These are phyloP conservation scores for Aspergillus oerlinghausenensis DNA, from an alignment of 2,329 filamentous ascomycete species.

Conservation along the genomic window DNA sequence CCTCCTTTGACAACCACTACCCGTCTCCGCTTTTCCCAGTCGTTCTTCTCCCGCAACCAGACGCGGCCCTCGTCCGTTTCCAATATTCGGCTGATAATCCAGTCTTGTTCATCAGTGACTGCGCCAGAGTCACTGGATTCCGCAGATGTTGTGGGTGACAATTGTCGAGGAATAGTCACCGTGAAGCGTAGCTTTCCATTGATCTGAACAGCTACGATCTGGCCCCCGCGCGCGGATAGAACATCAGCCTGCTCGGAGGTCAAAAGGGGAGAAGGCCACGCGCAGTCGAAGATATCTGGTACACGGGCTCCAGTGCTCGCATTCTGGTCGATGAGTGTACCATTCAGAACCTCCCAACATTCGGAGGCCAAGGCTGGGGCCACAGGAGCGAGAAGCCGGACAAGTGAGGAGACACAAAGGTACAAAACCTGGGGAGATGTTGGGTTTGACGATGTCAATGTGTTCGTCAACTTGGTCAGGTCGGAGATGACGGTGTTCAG, in stretches of 20 bases:
- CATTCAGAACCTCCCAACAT: slow-evolving; percentile 62
- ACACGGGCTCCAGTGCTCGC: slow-evolving; percentile 2
- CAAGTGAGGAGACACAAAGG: slow-evolving; percentile 51
- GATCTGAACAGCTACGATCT: slow-evolving; percentile 62
- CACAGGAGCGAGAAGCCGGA: slow-evolving; percentile 73
- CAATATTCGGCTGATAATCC: slow-evolving; percentile 59
- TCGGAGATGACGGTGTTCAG: slow-evolving; percentile 82
- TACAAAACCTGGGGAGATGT: slow-evolving; percentile 38
- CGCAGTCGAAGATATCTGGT: slow-evolving; percentile 40
- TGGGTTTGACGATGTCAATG: slow-evolving; percentile 47
- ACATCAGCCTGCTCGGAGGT: slow-evolving; percentile 35
- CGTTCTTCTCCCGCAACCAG: slow-evolving; percentile 50
- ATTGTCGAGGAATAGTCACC: slow-evolving; percentile 57
- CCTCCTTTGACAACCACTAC: slow-evolving; percentile 64
- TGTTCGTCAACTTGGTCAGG: slow-evolving; percentile 75
- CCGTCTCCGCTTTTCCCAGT: slow-evolving; percentile 54
- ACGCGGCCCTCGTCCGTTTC: slow-evolving; percentile 56
- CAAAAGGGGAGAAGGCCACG: slow-evolving; percentile 55
- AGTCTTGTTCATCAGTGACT: slow-evolving; percentile 47
- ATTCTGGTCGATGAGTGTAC: slow-evolving; percentile 12
- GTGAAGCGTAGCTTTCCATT: slow-evolving; percentile 73
- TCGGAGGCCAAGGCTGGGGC: slow-evolving; percentile 78
- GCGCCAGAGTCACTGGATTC: slow-evolving; percentile 8
- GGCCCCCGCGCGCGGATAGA: slow-evolving; percentile 48
- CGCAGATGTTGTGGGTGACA: slow-evolving; percentile 31